Evolutionary conservation across 1,284 basidiomycete genomes (phyloP).

Genomic region (Leccinum cinnamomeum): DNA sequence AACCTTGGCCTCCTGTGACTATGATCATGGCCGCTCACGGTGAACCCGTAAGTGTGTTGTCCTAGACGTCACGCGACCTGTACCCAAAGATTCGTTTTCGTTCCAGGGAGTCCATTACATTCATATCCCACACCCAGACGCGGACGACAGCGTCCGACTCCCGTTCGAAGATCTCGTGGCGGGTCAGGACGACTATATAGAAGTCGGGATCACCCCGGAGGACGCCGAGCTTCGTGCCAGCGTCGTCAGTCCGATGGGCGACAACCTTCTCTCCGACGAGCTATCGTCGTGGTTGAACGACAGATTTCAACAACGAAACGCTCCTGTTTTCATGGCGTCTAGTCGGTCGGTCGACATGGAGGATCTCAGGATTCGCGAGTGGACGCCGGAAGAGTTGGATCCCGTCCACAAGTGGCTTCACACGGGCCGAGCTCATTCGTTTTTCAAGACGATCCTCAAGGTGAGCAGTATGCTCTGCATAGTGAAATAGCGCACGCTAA

Average conservation of each 20-base stretch:
- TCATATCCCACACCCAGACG: conserved; percentile 29
- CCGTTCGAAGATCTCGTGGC: conserved; percentile 30
- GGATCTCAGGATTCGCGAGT: conserved; percentile 40
- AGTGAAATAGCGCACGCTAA: conserved; percentile 4
- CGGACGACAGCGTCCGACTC: conserved; percentile 20
- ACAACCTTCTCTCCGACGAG: conserved; percentile 19
- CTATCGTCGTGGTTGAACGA: conserved; percentile 33
- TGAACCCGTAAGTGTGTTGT: conserved; percentile 27
- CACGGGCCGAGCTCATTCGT: conserved; percentile 19
- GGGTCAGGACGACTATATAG: conserved; percentile 32
- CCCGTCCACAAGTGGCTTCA: conserved; percentile 29
- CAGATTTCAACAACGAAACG: conserved; percentile 27
- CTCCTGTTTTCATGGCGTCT: conserved; percentile 15
- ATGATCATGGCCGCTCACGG: conserved; percentile 36
- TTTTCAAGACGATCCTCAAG: conserved; percentile 30
- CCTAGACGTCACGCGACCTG: background rate
- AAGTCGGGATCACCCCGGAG: conserved; percentile 15
- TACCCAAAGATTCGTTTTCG: conserved; percentile 1
- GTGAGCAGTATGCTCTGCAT: conserved; percentile 11
- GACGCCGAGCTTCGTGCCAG: conserved; percentile 23
- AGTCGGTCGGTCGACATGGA: conserved; percentile 33
- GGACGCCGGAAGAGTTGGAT: conserved; percentile 33
- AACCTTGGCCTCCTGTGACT: conserved; percentile 34
- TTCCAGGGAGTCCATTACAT: conserved; percentile 31
- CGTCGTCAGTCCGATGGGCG: conserved; percentile 21